Evolutionary conservation across 805 yeast species (phyloP), one percentile per base, ranked within the genome.

Genomic region (Saccharomycopsis synnaedendra): DNA sequence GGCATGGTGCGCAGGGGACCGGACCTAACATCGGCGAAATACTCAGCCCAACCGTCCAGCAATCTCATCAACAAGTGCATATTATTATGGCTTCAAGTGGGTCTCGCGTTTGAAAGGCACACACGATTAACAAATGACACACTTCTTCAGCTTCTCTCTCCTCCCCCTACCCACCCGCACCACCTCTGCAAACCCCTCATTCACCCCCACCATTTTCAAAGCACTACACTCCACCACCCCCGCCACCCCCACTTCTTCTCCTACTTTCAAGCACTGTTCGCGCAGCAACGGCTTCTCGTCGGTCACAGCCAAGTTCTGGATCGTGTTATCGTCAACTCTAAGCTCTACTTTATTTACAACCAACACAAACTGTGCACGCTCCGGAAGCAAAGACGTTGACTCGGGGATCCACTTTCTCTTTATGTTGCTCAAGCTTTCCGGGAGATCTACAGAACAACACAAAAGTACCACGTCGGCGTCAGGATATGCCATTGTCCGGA

Each of bases 401-500:
- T 66, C 70, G 33, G 67, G 60, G 43, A 64, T 60, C 69, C 69
- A 66, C 52, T 60, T 60, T 51, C 58, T 64, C 44, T 60, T 59
- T 35, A 64, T 65, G 49, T 93, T 93, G 60, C 86, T 96, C 50
- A 90, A 70, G 33, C 97, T 88, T 64, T 90, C 97, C 32, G 84
- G 79, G 4, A 96, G 85, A 65, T 90, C 98, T 48, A 90, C 88
- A 42, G 95, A 78, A 63, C 90, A 90, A 68, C 98, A 93, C 50
- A 90, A 75, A 86, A 90, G 89, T 57, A 93, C 87, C 58, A 96
- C 85, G 65, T 90, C 96, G 3, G 98, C 89, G 64, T 90, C 97
- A 30, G 90, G 81, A 64, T 93, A 93, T 39, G 95, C 84, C 53
- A 90, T 71, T 1, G 97, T 86, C 62, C 98, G 76, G 62, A 90